phyloP scores from a whole-genome alignment of 2,329 filamentous ascomycete species.

The Cladophialophora carrionii region DNA sequence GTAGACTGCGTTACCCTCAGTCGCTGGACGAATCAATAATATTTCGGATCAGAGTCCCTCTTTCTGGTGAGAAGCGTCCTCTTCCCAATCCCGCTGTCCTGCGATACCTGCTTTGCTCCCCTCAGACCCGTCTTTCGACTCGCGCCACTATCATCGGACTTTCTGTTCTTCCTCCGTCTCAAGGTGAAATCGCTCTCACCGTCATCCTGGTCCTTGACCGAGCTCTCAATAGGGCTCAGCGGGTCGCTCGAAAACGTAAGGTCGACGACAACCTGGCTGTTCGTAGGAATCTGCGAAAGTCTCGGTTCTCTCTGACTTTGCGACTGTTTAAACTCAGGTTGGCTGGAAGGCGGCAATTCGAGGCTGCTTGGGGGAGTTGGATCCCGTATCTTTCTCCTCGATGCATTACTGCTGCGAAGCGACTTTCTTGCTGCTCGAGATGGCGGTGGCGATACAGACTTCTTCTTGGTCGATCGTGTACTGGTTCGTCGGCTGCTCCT shows the following conservation, averaged over 20 bases:
- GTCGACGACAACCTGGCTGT: constrained; percentile 44
- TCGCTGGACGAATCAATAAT: constrained; percentile 8
- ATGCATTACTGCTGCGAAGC: constrained; percentile 8
- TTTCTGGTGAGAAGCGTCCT: constrained; percentile 34
- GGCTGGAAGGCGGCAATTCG: constrained; percentile 29
- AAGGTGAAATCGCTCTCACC: constrained; percentile 12
- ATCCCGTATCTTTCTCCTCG: constrained; percentile 9
- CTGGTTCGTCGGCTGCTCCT: constrained; percentile 1
- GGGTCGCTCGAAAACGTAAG: constrained; percentile 46
- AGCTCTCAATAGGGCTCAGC: constrained; percentile 23
- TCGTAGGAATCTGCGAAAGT: constrained; percentile 35
- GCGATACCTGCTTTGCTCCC: constrained; percentile 18
- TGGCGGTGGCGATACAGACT: constrained; percentile 1
- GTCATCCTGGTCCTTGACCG: constrained; percentile 10
- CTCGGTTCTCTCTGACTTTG: constrained; percentile 26
- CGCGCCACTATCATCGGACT: constrained; percentile 13
- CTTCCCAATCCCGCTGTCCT: constrained; percentile 30
- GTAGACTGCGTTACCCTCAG: neutral
- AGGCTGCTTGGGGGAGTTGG: constrained; percentile 15
- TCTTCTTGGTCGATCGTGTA: constrained; percentile 13
- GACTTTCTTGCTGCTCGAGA: constrained; percentile 15
- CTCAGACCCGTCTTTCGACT: constrained; percentile 5
- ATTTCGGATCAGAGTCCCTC: constrained; percentile 22
- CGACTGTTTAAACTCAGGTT: constrained; percentile 29
- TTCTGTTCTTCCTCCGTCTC: constrained; percentile 7